A percentile compares a stretch with the other conserved stretches of the same genome.
These are phyloP conservation scores for Trypethelium eluteriae DNA, from an alignment of 495 filamentous ascomycete species.

Conservation along the genomic window DNA sequence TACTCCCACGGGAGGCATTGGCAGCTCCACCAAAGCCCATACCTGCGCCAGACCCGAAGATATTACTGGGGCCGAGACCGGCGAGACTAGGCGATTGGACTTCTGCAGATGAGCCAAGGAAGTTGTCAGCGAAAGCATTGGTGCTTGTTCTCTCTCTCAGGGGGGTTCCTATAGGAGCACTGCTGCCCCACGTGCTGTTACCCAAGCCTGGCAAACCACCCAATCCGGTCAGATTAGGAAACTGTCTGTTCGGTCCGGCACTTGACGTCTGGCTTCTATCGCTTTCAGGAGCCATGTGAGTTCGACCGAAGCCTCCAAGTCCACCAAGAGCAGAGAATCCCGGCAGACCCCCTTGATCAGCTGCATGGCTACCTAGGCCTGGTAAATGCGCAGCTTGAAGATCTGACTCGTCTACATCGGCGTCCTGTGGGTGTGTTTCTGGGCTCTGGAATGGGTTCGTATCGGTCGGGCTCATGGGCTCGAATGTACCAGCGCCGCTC, in stretches of 20 bases:
- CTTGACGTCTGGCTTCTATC: slow-evolving; percentile 89
- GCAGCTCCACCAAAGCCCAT: slow-evolving; percentile 50
- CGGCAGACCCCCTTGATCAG: slow-evolving; percentile 40
- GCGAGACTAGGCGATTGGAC: slow-evolving; percentile 66
- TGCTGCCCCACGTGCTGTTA: neutral
- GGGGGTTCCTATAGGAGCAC: slow-evolving; percentile 17
- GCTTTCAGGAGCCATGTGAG: slow-evolving; percentile 54
- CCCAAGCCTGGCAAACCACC: slow-evolving; percentile 53
- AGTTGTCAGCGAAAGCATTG: slow-evolving; percentile 44
- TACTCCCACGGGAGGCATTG: slow-evolving; percentile 65
- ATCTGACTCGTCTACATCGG: slow-evolving; percentile 53
- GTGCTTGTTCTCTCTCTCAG: slow-evolving; percentile 36
- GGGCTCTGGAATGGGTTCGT: slow-evolving; percentile 98
- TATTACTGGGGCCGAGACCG: slow-evolving; percentile 44
- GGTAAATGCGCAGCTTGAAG: slow-evolving; percentile 50
- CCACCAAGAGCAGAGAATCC: slow-evolving; percentile 33
- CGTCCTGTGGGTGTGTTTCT: slow-evolving; percentile 63
- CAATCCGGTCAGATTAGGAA: slow-evolving; percentile 56
- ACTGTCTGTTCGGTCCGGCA: slow-evolving; percentile 60
- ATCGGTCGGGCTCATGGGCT: slow-evolving; percentile 82
- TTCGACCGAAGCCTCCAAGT: slow-evolving; percentile 30
- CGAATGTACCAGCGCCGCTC: slow-evolving; percentile 43
- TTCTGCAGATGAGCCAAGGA: slow-evolving; percentile 58
- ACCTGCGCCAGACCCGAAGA: slow-evolving; percentile 39
- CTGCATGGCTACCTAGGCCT: slow-evolving; percentile 49